A percentile compares a stretch with the other conserved stretches of the same genome.
These are phyloP conservation scores for Globisporangium megalacanthum DNA, from an alignment of 352 stramenopile genomes.

Conservation along the genomic window DNA sequence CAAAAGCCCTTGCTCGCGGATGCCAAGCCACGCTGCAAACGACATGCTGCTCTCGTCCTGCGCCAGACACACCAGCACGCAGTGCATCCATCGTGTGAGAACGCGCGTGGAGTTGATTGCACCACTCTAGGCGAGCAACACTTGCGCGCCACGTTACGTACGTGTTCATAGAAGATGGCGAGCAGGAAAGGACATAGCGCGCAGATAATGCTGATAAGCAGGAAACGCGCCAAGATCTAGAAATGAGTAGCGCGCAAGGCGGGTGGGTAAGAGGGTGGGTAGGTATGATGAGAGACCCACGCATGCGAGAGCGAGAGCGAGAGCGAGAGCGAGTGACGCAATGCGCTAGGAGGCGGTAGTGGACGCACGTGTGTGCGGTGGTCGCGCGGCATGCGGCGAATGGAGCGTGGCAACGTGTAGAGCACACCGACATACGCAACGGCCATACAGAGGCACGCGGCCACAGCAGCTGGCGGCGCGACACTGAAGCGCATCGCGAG, in stretches of 20 bases:
- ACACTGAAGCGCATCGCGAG: constrained; percentile 79
- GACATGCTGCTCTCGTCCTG: constrained; percentile 76
- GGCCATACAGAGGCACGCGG: constrained; percentile 79
- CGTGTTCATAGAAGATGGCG: constrained; percentile 78
- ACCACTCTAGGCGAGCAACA: not conserved
- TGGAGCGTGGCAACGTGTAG: constrained; percentile 71
- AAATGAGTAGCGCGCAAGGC: not conserved
- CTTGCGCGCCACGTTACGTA: constrained; percentile 18
- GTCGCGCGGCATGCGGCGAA: constrained; percentile 73
- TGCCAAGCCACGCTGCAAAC: constrained; percentile 80
- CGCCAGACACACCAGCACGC: not conserved
- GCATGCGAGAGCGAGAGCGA: not conserved
- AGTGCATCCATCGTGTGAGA: not conserved
- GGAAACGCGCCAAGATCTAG: constrained; percentile 82
- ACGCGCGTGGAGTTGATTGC: not conserved
- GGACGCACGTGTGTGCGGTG: constrained; percentile 73
- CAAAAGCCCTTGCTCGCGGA: constrained; percentile 57
- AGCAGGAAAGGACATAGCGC: constrained; percentile 77
- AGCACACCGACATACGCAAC: constrained; percentile 82
- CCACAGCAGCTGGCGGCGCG: constrained; percentile 49
- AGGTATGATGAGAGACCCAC: not conserved
- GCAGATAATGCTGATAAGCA: constrained; percentile 87
- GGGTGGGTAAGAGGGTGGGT: not conserved
- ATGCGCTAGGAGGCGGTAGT: not conserved
- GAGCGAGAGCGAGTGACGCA: not conserved